These are phyloP conservation scores for Cyamopsis tetragonoloba DNA, from an alignment of 306 rosid genomes.

Conservation along the genomic window DNA sequence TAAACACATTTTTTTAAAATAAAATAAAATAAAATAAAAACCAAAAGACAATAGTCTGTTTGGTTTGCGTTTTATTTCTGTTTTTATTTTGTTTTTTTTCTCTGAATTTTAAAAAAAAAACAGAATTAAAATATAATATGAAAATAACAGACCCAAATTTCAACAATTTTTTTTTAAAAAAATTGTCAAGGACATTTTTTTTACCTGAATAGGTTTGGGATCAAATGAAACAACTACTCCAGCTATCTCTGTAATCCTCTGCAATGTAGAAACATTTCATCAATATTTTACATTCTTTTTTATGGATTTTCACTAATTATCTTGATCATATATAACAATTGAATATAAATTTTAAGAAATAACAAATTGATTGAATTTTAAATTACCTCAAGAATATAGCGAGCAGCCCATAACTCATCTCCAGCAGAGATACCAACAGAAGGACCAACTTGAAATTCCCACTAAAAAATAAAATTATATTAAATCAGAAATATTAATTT, in stretches of 20 bases:
- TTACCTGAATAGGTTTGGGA: constrained; percentile 52
- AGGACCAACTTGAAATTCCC: constrained; percentile 70
- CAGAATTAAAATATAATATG: too few species aligned
- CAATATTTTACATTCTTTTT: constrained; percentile 6
- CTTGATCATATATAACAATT: not conserved
- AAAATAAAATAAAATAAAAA: too few species aligned
- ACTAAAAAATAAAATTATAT: constrained; percentile 15
- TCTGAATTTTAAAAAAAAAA: too few species aligned
- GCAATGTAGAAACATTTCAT: not conserved
- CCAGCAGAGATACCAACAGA: constrained; percentile 53
- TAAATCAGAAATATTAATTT: not conserved
- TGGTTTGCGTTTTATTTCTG: too few species aligned
- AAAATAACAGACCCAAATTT: too few species aligned
- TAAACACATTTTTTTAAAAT: too few species aligned
- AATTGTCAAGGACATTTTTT: not conserved
- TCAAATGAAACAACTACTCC: constrained; percentile 57
- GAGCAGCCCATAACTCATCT: constrained; percentile 58
- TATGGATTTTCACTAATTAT: not conserved
- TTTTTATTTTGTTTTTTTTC: too few species aligned
- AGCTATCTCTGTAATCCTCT: constrained; percentile 57
- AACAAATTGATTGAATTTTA: not conserved
- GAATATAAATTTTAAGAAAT: not conserved
- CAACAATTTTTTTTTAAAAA: too few species aligned
- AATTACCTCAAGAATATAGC: constrained; percentile 52
- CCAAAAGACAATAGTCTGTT: too few species aligned